Percentiles rank a stretch among this genome's conserved stretches.
Conservation (phyloP, 768 basidiomycete genomes). For the Amanita inopinata region DNA sequence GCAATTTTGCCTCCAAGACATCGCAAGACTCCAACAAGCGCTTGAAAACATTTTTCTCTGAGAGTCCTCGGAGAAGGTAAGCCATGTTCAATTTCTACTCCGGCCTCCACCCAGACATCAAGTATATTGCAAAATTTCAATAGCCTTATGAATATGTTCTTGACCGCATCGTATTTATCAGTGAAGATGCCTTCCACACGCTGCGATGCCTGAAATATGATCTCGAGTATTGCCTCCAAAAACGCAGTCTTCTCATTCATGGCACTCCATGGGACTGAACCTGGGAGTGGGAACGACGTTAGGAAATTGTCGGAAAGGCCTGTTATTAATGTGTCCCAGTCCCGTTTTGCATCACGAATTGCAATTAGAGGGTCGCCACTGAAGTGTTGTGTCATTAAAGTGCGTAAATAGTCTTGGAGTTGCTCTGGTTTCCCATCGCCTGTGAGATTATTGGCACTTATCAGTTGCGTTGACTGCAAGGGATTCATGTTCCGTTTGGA, state of each 20-base stretch:
- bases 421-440: conserved; percentile 25
- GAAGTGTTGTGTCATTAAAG: conserved; percentile 27
- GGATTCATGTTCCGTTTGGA: conserved; percentile 16
- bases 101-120: conserved; percentile 37
- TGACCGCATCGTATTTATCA: conserved; percentile 33
- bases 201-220: conserved; percentile 41
- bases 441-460: conserved; percentile 5
- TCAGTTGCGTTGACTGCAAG: conserved; percentile 20
- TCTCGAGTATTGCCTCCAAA: conserved; percentile 42
- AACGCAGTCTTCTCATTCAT: conserved; percentile 50
- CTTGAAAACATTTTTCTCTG: conserved; percentile 34
- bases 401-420: conserved; percentile 33
- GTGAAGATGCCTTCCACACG: conserved; percentile 43
- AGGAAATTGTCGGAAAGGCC: conserved; percentile 46
- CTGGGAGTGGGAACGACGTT: conserved; percentile 44
- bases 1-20: conserved; percentile 31
- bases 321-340: conserved; percentile 42
- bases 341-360: conserved; percentile 23
- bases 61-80: conserved; percentile 38
- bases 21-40: conserved; percentile 36
- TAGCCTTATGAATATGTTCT: conserved; percentile 40
- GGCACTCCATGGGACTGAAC: conserved; percentile 37
- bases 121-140: conserved; percentile 45
- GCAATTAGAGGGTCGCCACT: conserved; percentile 21
- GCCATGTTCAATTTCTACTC: conserved; percentile 20